Evolutionary conservation across 495 filamentous ascomycete species (phyloP), one percentile per base, ranked within the genome.

Genomic region (Penicillium atrosanguineum): DNA sequence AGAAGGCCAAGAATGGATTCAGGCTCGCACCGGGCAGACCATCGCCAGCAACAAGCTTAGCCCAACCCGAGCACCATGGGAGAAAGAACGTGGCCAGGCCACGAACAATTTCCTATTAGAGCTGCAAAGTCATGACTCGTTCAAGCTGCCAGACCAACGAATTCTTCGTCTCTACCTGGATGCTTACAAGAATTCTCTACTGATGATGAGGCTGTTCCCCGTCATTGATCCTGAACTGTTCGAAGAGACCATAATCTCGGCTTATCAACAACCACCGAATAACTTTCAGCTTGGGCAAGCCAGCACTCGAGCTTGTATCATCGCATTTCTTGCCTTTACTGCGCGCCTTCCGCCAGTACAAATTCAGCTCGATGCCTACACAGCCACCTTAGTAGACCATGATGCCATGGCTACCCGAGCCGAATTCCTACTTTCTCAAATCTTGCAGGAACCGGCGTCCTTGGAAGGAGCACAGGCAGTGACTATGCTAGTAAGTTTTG

Each of bases 1-100:
- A 1, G 73, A 76, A 31, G 76, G 77, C 1, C 73, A 69, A 44
- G 58, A 67, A 53, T 79, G 75, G 75, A 72, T 81, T 31, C 62
- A 70, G 29, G 62, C 74, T 19, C 69, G 71, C 15, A 78, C 78
- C 4, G 78, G 77, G 11, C 69, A 79, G 52, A 54, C 52, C 7
- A 60, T 76, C 14, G 55, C 68, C 14, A 60, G 74, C 36, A 69
- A 71, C 29, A 69, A 59, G 12, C 57, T 79, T 31, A 70, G 62
- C 36, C 67, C 66, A 5, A 41, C 57, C 4, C 56, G 64, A 18
- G 54, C 63, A 9, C 70, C 70, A 12, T 73, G 69, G 69, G 70
- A 69, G 29, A 69, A 67, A 37, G 65, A 71, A 40, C 62, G 60
- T 21, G 68, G 56, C 14, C 55, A 62, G n/a, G 64, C 28, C 18